Conservation (phyloP, 2,329 filamentous ascomycete genomes). For the Cadophora luteo-olivacea region DNA sequence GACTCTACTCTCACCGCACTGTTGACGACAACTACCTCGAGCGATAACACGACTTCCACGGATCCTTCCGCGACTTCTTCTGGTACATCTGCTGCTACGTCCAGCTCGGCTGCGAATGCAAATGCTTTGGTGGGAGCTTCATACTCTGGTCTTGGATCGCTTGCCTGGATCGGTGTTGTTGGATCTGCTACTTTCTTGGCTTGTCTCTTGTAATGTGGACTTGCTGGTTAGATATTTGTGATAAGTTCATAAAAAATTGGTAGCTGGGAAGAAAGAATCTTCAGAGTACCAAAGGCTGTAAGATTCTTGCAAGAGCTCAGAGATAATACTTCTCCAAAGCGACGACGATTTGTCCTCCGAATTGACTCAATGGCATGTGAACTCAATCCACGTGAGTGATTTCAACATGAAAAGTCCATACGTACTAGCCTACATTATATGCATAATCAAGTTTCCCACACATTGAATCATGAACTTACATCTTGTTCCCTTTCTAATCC, state of each 20-base stretch:
- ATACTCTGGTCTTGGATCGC: slow-evolving; percentile 24
- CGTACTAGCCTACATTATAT: background rate
- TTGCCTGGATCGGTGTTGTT: slow-evolving; percentile 28
- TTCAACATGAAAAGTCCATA: background rate
- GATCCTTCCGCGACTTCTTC: slow-evolving; percentile 11
- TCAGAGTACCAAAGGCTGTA: background rate
- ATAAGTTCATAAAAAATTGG: background rate
- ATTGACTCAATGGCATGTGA: background rate
- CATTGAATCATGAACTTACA: background rate
- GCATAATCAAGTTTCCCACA: background rate
- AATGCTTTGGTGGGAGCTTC: slow-evolving; percentile 11
- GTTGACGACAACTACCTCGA: slow-evolving; percentile 22
- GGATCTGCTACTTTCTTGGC: slow-evolving; percentile 29
- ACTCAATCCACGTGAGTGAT: background rate
- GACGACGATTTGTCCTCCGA: background rate
- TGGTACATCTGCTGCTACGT: slow-evolving; percentile 8
- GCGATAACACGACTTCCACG: slow-evolving; percentile 18
- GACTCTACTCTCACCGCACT: slow-evolving; percentile 31
- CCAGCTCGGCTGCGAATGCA: slow-evolving; percentile 22
- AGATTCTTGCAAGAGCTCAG: background rate
- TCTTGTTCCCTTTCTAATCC: background rate
- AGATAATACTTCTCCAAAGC: background rate
- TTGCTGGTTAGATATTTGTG: background rate
- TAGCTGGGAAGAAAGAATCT: background rate
- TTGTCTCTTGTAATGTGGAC: slow-evolving; percentile 26